Evolutionary conservation across 805 yeast species (phyloP).

Genomic region (Candida sanyiensis): DNA sequence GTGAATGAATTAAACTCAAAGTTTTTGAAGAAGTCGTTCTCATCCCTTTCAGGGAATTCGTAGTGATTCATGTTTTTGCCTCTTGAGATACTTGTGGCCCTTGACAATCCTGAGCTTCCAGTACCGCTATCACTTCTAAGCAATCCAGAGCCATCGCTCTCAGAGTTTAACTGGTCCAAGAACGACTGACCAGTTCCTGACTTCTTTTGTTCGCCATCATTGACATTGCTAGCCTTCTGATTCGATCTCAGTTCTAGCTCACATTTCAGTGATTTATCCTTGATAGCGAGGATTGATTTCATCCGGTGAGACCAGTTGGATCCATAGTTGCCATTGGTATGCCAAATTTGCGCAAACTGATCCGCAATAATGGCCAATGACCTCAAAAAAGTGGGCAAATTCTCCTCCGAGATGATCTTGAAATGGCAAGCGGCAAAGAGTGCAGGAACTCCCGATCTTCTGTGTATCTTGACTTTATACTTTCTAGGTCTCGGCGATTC

Average conservation of each 20-base stretch:
- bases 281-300: conserved; percentile 42
- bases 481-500: conserved; percentile 31
- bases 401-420: conserved; percentile 57
- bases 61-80: conserved; percentile 17
- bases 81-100: conserved; percentile 15
- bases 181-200: conserved; percentile 21
- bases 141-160: background rate
- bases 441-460: conserved; percentile 70
- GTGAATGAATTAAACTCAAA: conserved; percentile 26
- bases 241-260: conserved; percentile 14
- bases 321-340: conserved; percentile 47
- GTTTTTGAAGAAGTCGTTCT: conserved; percentile 23
- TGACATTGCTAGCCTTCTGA: conserved; percentile 6
- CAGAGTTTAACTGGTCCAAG: conserved; percentile 18
- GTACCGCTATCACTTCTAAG: background rate
- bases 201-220: conserved; percentile 12
- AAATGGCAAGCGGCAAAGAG: conserved; percentile 71
- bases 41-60: conserved; percentile 21
- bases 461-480: conserved; percentile 58
- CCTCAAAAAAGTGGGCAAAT: conserved; percentile 59
- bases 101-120: conserved; percentile 7
- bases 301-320: conserved; percentile 67
- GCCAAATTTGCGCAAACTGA: conserved; percentile 75
- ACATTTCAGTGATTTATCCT: conserved; percentile 25
- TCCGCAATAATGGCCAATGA: conserved; percentile 60